These are phyloP conservation scores for Ambispora gerdemannii DNA, from an alignment of 192 early-diverging fungal genomes.

Conservation along the genomic window DNA sequence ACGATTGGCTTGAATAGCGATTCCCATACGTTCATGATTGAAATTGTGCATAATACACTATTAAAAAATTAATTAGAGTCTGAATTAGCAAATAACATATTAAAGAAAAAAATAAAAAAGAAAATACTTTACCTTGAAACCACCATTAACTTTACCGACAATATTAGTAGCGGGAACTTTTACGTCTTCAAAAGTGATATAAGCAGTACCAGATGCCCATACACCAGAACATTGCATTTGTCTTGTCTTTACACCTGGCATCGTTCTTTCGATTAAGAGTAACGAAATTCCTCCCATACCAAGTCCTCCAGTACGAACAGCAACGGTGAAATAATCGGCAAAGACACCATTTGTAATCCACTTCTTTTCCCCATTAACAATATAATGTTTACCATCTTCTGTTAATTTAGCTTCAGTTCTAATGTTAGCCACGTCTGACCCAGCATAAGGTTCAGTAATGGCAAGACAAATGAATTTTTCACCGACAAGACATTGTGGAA, in stretches of 20 bases:
- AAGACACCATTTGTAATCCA: constrained; percentile 84
- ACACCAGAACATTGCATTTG: constrained; percentile 84
- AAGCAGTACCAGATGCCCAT: constrained; percentile 78
- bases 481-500: constrained; percentile 63
- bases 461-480: constrained; percentile 77
- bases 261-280: constrained; percentile 66
- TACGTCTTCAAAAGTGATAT: constrained; percentile 81
- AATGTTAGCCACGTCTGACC: constrained; percentile 75
- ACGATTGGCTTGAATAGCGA: constrained; percentile 79
- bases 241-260: constrained; percentile 72
- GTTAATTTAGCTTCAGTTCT: constrained; percentile 60
- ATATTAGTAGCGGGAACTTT: constrained; percentile 81
- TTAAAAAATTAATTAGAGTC: neutral
- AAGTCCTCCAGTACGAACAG: constrained; percentile 70
- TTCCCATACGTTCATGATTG: constrained; percentile 80
- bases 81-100: neutral
- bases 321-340: constrained; percentile 81
- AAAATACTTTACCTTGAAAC: constrained; percentile 61
- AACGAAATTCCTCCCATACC: constrained; percentile 79
- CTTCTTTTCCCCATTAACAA: constrained; percentile 85
- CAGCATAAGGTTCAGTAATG: constrained; percentile 73
- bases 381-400: constrained; percentile 66
- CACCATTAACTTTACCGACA: constrained; percentile 82
- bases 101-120: neutral
- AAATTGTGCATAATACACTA: constrained; percentile 72